phyloP scores from a whole-genome alignment of 106 monocot genomes.

The Phalaenopsis aphrodite region DNA sequence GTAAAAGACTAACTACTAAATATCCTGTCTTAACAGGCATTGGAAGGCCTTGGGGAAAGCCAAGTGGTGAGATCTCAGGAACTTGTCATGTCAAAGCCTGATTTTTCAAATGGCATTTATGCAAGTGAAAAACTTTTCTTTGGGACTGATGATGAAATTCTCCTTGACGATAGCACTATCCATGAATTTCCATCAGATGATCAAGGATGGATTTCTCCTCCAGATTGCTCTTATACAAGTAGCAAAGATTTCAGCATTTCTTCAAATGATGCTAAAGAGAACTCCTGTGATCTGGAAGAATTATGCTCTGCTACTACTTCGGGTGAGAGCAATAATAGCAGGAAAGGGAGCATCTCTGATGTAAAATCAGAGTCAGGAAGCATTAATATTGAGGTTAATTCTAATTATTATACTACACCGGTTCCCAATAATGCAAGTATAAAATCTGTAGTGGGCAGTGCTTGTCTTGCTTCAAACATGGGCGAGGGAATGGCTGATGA shows the following conservation, averaged over 20 bases:
- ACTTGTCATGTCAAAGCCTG: constrained; percentile 42
- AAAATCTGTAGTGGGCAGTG: constrained; percentile 6
- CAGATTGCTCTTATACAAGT: constrained; percentile 55
- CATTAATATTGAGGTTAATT: constrained; percentile 5
- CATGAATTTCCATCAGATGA: constrained; percentile 27
- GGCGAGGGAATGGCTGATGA: constrained; percentile 16
- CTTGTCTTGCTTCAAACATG: constrained; percentile 1
- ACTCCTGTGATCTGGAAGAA: constrained; percentile 17
- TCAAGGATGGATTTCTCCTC: constrained; percentile 95
- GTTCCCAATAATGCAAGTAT: constrained; percentile 10
- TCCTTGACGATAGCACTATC: constrained; percentile 14
- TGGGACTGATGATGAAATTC: constrained; percentile 15
- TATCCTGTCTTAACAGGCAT: constrained; percentile 41
- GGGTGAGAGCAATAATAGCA: constrained; percentile 10
- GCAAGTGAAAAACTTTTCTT: constrained; percentile 26
- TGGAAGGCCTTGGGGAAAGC: constrained; percentile 89
- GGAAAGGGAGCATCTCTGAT: constrained; percentile 7
- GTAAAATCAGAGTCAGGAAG: constrained; percentile 13
- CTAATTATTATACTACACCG: constrained; percentile 7
- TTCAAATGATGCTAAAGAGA: constrained; percentile 27
- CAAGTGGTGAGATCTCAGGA: constrained; percentile 58
- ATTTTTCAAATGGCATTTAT: constrained; percentile 20
- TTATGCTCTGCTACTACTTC: constrained; percentile 1
- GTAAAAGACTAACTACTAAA: neutral
- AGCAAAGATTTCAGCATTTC: constrained; percentile 35